Evolutionary conservation across 176 grass and related monocot species (phyloP).

Genomic region (Carex parvula): DNA sequence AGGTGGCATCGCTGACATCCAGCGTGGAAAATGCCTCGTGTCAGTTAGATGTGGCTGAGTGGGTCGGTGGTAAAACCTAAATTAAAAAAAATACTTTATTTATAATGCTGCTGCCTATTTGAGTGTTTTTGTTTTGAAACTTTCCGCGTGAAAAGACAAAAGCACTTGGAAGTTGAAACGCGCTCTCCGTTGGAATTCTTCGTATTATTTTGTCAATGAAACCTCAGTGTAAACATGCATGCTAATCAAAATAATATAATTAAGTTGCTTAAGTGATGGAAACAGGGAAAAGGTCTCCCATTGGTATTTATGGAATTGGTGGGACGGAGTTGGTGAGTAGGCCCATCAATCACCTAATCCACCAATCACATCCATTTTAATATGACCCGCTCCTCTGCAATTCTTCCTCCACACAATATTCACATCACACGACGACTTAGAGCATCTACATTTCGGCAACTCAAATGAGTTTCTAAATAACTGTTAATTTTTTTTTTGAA

Average conservation of each 20-base stretch:
- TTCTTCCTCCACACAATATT: background rate
- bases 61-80: background rate
- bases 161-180: background rate
- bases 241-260: background rate
- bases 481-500: too few species aligned
- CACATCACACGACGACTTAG: background rate
- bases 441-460: too few species aligned
- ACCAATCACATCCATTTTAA: conserved; percentile 2
- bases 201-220: background rate
- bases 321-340: conserved; percentile 7
- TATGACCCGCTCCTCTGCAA: background rate
- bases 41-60: background rate
- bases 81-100: background rate
- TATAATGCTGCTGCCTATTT: background rate
- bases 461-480: too few species aligned
- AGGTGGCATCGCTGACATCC: too few species aligned
- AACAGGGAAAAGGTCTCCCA: background rate
- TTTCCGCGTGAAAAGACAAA: background rate
- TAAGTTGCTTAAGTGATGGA: background rate
- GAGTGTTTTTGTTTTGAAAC: background rate
- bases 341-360: conserved; percentile 10
- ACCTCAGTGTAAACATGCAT: background rate
- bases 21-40: background rate
- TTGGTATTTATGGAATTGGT: background rate
- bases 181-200: background rate